Base-by-base conservation (phyloP, 139 green algal genomes). In the Picochlorum sp. region DNA sequence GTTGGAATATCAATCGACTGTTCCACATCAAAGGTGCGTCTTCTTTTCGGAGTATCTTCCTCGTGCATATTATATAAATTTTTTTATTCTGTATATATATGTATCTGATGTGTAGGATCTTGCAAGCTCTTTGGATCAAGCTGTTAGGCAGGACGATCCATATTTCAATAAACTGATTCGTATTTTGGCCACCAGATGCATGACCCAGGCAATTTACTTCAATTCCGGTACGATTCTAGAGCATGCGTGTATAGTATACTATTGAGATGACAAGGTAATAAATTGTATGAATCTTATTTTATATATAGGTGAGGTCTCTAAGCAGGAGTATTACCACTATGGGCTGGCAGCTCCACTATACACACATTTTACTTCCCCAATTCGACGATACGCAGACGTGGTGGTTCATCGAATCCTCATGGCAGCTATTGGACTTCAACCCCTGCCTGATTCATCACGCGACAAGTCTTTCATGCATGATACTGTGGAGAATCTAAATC, bases 101-200 rank as follows among this genome's bases (percentile, higher is more conserved):
- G 35, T 12, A 41, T 41, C 35, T 41, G 1, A 41, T n/a, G 18
- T 47, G 39, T n/a, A 47, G 39, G 59, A 76, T 2, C 73, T 96
- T 50, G 79, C 82, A 6, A 75, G 68, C 20, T 86, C 74, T 18
- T 71, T 96, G 57, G 86, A 99, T 68, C 7, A 16, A 2, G 84
- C 86, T 4, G 75, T 82, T 50, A 70, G 83, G 0, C 26, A 37
- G 0, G 73, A 77, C 4, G 92, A 99, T 76, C 61, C 74, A 9
- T 96, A 95, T 81, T 98, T 99, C 84, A 97, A 98, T 82, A 95
- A 85, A 58, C 73, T 99, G 9, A 72, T 99, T 30, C 82, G 93
- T 50, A 97, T 99, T 74, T 85, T 96, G 79, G 80, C 87, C 39
- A 99, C 92, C 6, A 83, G 91, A 29, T 98, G 91, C 85, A 96